Conservation (phyloP, 2,329 filamentous ascomycete genomes). For the Didymella sp. region DNA sequence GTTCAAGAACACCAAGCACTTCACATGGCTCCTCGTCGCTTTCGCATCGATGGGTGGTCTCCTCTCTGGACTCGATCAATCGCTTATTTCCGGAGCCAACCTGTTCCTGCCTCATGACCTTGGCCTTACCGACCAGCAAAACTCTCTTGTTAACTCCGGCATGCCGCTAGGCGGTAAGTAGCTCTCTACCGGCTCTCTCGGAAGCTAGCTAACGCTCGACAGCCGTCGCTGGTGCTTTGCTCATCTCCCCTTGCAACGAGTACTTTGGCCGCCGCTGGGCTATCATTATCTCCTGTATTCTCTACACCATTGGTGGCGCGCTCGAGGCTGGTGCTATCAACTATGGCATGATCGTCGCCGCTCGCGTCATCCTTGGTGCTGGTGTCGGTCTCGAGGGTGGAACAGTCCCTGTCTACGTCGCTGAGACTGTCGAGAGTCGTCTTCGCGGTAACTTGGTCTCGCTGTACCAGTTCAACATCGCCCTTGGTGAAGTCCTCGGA, state of each 20-base stretch:
- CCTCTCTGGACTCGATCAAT: conserved; percentile 75
- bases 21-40: conserved; percentile 71
- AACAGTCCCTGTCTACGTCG: conserved; percentile 77
- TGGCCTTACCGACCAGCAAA: conserved; percentile 60
- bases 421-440: conserved; percentile 71
- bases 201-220: conserved; percentile 11
- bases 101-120: conserved; percentile 69
- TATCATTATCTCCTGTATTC: conserved; percentile 71
- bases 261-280: conserved; percentile 70
- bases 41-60: conserved; percentile 80
- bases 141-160: conserved; percentile 71
- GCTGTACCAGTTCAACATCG: conserved; percentile 78
- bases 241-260: conserved; percentile 72
- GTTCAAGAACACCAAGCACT: conserved; percentile 68
- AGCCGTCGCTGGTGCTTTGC: conserved; percentile 72
- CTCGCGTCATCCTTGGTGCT: conserved; percentile 71
- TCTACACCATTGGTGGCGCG: conserved; percentile 74
- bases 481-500: conserved; percentile 74
- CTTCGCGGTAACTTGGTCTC: conserved; percentile 76
- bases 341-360: conserved; percentile 74
- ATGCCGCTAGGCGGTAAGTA: conserved; percentile 67
- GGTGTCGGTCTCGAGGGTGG: conserved; percentile 77
- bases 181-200: background rate
- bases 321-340: conserved; percentile 72
- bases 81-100: conserved; percentile 74